phyloP scores from a whole-genome alignment of 768 basidiomycete genomes.

The Leccinum broughii region DNA sequence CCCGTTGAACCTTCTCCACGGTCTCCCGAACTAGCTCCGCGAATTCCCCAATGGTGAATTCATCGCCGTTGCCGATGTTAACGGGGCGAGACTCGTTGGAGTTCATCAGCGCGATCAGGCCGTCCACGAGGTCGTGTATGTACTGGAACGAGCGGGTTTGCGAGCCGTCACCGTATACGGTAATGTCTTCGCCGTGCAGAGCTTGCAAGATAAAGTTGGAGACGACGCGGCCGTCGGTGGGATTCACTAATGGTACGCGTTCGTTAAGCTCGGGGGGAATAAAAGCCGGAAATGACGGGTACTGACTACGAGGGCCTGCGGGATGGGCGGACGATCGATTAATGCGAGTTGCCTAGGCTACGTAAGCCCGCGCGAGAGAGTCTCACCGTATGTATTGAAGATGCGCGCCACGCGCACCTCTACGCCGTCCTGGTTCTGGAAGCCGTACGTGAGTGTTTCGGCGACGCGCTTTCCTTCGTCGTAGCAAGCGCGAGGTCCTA shows the following conservation, averaged over 20 bases:
- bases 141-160: conserved; percentile 98
- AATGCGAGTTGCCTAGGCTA: neutral
- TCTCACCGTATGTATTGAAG: conserved; percentile 89
- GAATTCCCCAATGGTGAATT: conserved; percentile 95
- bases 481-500: conserved; percentile 98
- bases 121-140: conserved; percentile 96
- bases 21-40: conserved; percentile 90
- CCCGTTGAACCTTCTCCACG: conserved; percentile 89
- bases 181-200: conserved; percentile 94
- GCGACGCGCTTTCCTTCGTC: conserved; percentile 99
- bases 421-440: conserved; percentile 90
- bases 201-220: conserved; percentile 99
- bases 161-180: conserved; percentile 90
- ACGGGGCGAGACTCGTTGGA: conserved; percentile 90
- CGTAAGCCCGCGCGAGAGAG: neutral
- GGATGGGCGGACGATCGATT: neutral
- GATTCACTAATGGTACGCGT: conserved; percentile 68
- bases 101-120: conserved; percentile 93
- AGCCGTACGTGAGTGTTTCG: conserved; percentile 96
- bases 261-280: conserved; percentile 9
- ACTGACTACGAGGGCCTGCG: conserved; percentile 63
- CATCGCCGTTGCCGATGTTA: conserved; percentile 95
- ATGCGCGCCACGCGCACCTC: conserved; percentile 97
- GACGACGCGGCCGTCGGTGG: conserved; percentile 94
- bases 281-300: conserved; percentile 34